Conservation (phyloP, 1,284 basidiomycete genomes). For the Meripilus lineatus region DNA sequence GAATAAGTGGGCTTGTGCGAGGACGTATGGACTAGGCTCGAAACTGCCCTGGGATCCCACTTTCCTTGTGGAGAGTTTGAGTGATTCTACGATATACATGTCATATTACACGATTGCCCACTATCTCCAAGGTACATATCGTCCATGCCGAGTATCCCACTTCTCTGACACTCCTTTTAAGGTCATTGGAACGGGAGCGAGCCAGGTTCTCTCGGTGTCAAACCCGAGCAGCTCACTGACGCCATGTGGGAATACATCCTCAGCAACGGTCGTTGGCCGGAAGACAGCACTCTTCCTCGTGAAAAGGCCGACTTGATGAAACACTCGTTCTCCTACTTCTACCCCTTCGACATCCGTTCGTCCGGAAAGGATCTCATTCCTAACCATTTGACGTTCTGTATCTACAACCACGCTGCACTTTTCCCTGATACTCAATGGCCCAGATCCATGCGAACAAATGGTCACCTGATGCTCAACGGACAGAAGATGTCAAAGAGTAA, state of each 20-base stretch:
- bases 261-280: slow-evolving; percentile 73
- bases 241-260: slow-evolving; percentile 97
- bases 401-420: slow-evolving; percentile 93
- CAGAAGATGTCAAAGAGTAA: slow-evolving; percentile 99
- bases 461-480: slow-evolving; percentile 96
- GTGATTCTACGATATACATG: slow-evolving; percentile 99
- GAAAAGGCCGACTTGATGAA: slow-evolving; percentile 84
- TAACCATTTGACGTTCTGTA: slow-evolving; percentile 93
- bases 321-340: slow-evolving; percentile 96
- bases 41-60: slow-evolving; percentile 96
- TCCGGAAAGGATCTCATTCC: slow-evolving; percentile 99
- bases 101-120: slow-evolving; percentile 96
- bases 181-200: slow-evolving; percentile 76
- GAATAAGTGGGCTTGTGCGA: slow-evolving; percentile 98
- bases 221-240: slow-evolving; percentile 91
- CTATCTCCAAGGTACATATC: slow-evolving; percentile 70
- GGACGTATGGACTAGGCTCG: slow-evolving; percentile 95
- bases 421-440: slow-evolving; percentile 97
- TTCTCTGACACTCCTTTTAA: slow-evolving; percentile 23
- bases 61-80: slow-evolving; percentile 95
- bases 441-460: slow-evolving; percentile 88
- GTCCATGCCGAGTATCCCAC: slow-evolving; percentile 3
- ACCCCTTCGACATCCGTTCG: slow-evolving; percentile 97
- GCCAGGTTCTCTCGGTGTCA: slow-evolving; percentile 83
- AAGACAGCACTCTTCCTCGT: slow-evolving; percentile 56